Conservation (phyloP, 257 asterid species). For the Nicotiana obtusifolia region DNA sequence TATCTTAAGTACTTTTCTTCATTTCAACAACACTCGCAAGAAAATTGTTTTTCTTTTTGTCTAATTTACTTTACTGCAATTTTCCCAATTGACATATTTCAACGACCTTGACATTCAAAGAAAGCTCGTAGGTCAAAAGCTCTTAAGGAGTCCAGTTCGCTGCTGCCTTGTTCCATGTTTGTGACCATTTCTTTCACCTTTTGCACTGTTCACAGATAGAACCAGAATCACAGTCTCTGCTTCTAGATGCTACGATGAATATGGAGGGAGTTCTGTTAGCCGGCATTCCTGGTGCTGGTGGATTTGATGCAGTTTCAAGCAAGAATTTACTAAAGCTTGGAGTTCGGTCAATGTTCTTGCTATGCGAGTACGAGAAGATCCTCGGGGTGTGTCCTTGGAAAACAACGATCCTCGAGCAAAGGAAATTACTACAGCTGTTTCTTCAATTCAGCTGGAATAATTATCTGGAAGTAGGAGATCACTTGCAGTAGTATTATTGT, state of each 20-base stretch:
- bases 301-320: constrained; percentile 82
- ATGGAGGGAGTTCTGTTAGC: constrained; percentile 77
- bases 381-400: constrained; percentile 70
- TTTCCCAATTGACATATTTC: neutral
- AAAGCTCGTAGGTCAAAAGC: neutral
- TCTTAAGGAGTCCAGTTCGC: neutral
- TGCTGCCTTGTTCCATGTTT: neutral
- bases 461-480: neutral
- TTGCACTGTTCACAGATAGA: constrained; percentile 56
- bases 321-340: constrained; percentile 55
- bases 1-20: neutral
- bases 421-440: constrained; percentile 43
- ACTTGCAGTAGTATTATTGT: neutral
- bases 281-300: constrained; percentile 99
- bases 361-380: constrained; percentile 84
- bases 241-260: constrained; percentile 71
- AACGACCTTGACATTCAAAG: neutral
- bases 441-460: constrained; percentile 50
- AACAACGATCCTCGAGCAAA: constrained; percentile 63
- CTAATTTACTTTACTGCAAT: neutral
- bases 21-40: neutral
- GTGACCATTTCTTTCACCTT: constrained; percentile 9
- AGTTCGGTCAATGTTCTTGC: constrained; percentile 73
- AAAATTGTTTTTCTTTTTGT: neutral
- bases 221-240: constrained; percentile 84